Percentiles rank a stretch among this genome's conserved stretches.
Evolutionary conservation across 2,329 filamentous ascomycete species (phyloP).

Genomic region (Arthroderma sp.): DNA sequence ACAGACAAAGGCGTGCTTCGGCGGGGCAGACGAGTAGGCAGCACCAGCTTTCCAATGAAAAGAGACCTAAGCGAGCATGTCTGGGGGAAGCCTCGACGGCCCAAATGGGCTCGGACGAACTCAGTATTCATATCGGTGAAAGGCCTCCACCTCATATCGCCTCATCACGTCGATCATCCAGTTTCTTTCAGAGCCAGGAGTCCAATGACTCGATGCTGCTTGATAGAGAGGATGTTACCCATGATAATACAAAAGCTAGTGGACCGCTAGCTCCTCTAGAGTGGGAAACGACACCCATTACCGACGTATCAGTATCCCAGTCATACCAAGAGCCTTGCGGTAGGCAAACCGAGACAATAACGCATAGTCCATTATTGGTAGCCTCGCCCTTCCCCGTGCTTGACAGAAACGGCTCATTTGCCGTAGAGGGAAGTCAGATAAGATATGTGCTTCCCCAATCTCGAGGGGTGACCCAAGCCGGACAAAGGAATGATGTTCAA

Average conservation of each 20-base stretch:
- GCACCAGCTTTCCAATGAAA: not conserved
- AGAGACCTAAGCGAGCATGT: slow-evolving; percentile 10
- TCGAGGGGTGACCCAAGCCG: too few relatives aligned
- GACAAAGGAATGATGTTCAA: too few relatives aligned
- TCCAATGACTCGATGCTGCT: slow-evolving; percentile 26
- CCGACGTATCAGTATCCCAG: too few relatives aligned
- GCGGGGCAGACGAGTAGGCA: slow-evolving; percentile 1
- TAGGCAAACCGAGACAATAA: not conserved
- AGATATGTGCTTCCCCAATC: slow-evolving; percentile 1
- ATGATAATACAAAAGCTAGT: not conserved
- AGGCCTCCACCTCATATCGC: not conserved
- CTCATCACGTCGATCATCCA: slow-evolving; percentile 10
- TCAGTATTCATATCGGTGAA: slow-evolving; percentile 12
- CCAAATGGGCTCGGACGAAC: slow-evolving; percentile 7
- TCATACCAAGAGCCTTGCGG: not conserved
- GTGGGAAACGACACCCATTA: too few relatives aligned
- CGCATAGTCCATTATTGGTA: not conserved
- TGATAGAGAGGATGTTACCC: slow-evolving; percentile 12
- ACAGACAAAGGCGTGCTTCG: slow-evolving; percentile 16
- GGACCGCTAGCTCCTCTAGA: not conserved
- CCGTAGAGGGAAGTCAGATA: not conserved
- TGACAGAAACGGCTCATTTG: slow-evolving; percentile 4
- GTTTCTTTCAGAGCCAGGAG: slow-evolving; percentile 6
- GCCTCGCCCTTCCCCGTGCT: slow-evolving; percentile 2
- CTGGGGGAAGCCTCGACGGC: slow-evolving; percentile 10